These are phyloP conservation scores for Thalassiosira mediterranea DNA, from an alignment of 352 stramenopile genomes.

Conservation along the genomic window DNA sequence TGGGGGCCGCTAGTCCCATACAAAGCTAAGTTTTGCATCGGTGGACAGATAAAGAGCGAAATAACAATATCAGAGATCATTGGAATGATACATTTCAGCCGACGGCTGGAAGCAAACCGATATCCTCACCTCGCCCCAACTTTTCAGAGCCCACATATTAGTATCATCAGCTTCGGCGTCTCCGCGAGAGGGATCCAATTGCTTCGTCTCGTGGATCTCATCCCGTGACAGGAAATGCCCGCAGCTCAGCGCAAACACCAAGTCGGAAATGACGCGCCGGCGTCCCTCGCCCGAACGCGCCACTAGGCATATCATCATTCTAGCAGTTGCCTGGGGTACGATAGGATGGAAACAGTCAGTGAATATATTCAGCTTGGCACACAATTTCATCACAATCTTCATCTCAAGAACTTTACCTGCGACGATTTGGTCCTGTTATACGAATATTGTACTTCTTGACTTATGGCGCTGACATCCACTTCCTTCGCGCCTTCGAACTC, in stretches of 20 bases:
- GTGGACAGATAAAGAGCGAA: too few relatives aligned
- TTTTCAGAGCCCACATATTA: constrained; percentile 61
- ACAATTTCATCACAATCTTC: too few relatives aligned
- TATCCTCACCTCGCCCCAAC: constrained; percentile 75
- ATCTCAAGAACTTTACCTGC: background rate
- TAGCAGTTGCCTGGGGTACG: constrained; percentile 70
- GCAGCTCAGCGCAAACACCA: constrained; percentile 79
- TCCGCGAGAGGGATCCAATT: background rate
- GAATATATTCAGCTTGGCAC: too few relatives aligned
- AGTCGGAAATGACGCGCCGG: constrained; percentile 75
- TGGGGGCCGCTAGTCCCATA: constrained; percentile 72
- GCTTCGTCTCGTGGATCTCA: background rate
- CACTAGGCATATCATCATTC: constrained; percentile 79
- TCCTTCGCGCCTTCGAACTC: too few relatives aligned
- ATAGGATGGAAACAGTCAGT: too few relatives aligned
- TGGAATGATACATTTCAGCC: too few relatives aligned
- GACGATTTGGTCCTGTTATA: background rate
- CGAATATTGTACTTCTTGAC: too few relatives aligned
- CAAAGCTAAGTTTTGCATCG: too few relatives aligned
- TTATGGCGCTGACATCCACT: too few relatives aligned
- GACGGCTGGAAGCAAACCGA: too few relatives aligned
- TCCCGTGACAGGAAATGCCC: constrained; percentile 17
- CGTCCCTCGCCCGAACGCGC: constrained; percentile 79
- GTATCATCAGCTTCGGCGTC: constrained; percentile 9
- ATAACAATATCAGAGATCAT: too few relatives aligned